Base-by-base conservation (phyloP, 1,284 basidiomycete genomes). In the Ceratobasidium sp. region DNA sequence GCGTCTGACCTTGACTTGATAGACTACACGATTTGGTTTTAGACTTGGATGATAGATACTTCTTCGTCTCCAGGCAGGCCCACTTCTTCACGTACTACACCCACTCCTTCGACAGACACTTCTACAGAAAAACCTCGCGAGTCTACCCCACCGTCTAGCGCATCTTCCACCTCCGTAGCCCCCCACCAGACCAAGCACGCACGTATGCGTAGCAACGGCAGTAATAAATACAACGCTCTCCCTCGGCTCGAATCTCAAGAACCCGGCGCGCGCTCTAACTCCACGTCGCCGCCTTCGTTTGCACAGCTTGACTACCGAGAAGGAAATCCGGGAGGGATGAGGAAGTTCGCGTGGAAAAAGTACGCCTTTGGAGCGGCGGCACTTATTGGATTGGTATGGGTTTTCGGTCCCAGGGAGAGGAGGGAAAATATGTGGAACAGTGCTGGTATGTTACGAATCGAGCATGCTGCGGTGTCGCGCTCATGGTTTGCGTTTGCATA, bases 321-420 rank as follows among this genome's bases (percentile, higher is more conserved):
- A 41, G 57, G 45, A 33, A 44, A 36, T 47, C 47, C 71, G 47
- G 54, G 50, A 19, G 65, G 56, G 29, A 59, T 74, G 48, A 72
- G 51, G 47, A 69, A 47, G 54, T 84, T 87, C 64, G 82, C 82
- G n/a, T 93, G 91, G 92, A 92, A 89, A 82, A 91, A 88, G 82
- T 86, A 91, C 73, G 88, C 86, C 1, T 81, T 92, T 14, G 89
- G 84, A 1, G 89, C 87, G 63, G 84, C 81, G 1, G 80, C 88
- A 0, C 80, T 92, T 54, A 83, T 92, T 77, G 86, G 83, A 1
- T 79, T 91, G 31, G 87, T 93, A 29, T 93, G 88, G 85, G 81
- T 91, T 75, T 87, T 91, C 80, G 88, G 89, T 5, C 90, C 90
- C 17, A 80, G 87, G 74, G 85, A 82, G 77, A 82, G 83, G 75